Conservation (phyloP, 192 early-diverging fungal species). For the Podila verticillata region DNA sequence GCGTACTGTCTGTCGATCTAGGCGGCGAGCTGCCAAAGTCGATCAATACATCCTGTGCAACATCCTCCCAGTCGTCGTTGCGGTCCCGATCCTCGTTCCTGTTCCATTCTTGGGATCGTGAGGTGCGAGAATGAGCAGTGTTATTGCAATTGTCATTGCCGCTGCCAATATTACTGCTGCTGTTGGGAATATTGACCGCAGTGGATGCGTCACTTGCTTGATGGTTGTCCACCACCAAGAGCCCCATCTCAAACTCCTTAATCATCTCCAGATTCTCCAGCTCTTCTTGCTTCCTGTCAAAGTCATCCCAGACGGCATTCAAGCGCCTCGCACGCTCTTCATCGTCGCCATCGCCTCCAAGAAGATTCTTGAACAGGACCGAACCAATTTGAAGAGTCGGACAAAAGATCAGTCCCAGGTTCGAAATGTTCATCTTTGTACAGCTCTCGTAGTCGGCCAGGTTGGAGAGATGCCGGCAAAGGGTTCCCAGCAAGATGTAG, state of each 20-base stretch:
- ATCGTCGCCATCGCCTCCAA: constrained; percentile 47
- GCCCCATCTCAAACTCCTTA: constrained; percentile 34
- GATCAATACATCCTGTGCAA: neutral
- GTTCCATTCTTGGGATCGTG: neutral
- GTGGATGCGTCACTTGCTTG: neutral
- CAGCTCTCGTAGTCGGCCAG: constrained; percentile 52
- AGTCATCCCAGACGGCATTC: constrained; percentile 22
- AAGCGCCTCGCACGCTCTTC: constrained; percentile 24
- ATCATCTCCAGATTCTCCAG: constrained; percentile 51
- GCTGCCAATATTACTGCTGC: no score
- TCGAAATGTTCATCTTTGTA: constrained; percentile 67
- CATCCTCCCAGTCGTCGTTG: neutral
- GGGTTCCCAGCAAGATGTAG: constrained; percentile 56
- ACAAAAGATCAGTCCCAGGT: constrained; percentile 67
- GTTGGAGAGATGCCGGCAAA: constrained; percentile 60
- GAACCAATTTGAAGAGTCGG: constrained; percentile 63
- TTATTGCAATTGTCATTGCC: no score
- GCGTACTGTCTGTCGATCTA: neutral
- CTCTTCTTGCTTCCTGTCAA: constrained; percentile 31
- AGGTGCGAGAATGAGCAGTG: neutral
- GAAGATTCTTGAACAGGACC: constrained; percentile 60
- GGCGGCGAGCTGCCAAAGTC: neutral
- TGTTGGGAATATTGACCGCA: no score
- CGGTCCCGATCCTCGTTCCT: neutral
- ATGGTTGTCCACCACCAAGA: constrained; percentile 15